Base-by-base conservation (phyloP, 1,284 basidiomycete genomes). In the Neonothopanus nambi region DNA sequence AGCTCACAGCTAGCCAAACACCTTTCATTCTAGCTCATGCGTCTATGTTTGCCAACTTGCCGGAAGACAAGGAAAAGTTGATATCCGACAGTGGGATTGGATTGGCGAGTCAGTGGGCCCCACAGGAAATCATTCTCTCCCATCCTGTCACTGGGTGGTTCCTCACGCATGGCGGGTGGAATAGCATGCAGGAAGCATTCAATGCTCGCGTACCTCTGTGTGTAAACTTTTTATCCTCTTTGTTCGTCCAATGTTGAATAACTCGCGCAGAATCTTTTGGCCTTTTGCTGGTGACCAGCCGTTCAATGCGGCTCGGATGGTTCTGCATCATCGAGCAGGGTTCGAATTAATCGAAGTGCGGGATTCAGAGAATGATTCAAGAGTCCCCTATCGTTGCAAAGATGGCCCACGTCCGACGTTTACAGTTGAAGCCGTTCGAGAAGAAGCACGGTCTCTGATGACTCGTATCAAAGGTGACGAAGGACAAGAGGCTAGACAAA, bases 91-190 rank as follows among this genome's bases (percentile, higher is more conserved):
- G 58, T 11, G 57, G 52, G 2, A 23, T 61, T 12, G 63, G 59
- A 4, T 26, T 63, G 26, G 28, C 52, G 13, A 47, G 61, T 1
- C 0, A 50, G 1, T 65, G 61, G 60, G 51, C 56, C 7, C 64
- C 63, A 0, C 64, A 64, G 48, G 60, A 64, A 17, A 53, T 46
- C 24, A 58, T 65, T 33, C 43, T 63, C 9, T 58, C 48, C 6
- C 63, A 65, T 48, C 59, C 56, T 20, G 60, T 56, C 6, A 63
- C 62, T 0, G 61, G 59, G 9, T 54, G 52, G 46, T 54, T 54
- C 26, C 15, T 48, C 13, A 2, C 63, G 62, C 40, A 54, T 15
- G 39, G 46, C 6, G 46, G 46, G 24, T 54, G 52, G 52, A 54
- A 48, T 26, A 48, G 46, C 18, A 36, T 42, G 5, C 39, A 53